Percentiles rank a stretch among this genome's conserved stretches.
Evolutionary conservation across 345 rosid species (phyloP).

Genomic region (Abelmoschus esculentus): DNA sequence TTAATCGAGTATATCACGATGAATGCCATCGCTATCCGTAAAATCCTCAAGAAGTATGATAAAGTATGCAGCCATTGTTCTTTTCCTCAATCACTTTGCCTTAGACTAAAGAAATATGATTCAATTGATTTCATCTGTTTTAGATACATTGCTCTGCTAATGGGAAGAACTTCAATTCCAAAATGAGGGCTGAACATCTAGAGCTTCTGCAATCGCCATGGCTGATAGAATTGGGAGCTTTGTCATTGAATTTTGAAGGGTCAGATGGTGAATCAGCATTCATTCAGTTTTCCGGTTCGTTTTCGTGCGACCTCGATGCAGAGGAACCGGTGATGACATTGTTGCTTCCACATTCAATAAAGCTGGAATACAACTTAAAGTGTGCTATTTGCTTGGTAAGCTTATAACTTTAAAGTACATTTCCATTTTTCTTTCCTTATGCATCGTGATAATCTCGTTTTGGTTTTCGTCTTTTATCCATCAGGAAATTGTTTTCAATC

Average conservation of each 20-base stretch:
- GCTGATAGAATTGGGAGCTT: constrained; percentile 89
- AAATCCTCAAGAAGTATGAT: constrained; percentile 92
- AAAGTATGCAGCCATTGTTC: constrained; percentile 37
- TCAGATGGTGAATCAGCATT: no score
- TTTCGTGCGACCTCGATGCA: constrained; percentile 48
- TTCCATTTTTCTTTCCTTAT: neutral
- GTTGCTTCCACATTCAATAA: constrained; percentile 49
- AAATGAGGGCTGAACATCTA: constrained; percentile 71
- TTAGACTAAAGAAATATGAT: neutral
- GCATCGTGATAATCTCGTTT: neutral
- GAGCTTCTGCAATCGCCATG: constrained; percentile 95
- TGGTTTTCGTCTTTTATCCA: constrained; percentile 4
- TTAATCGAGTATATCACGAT: constrained; percentile 69
- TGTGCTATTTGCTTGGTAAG: constrained; percentile 84
- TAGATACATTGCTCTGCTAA: constrained; percentile 61
- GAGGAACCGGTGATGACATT: constrained; percentile 48
- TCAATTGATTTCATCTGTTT: constrained; percentile 8
- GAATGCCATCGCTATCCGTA: constrained; percentile 83
- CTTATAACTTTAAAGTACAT: constrained; percentile 3
- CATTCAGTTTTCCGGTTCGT: constrained; percentile 31
- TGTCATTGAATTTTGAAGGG: constrained; percentile 48
- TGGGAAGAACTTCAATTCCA: constrained; percentile 72
- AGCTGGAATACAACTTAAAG: constrained; percentile 66
- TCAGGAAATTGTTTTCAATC: constrained; percentile 81
- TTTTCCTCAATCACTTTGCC: constrained; percentile 1